Percentiles rank a stretch among this genome's conserved stretches.
Evolutionary conservation across 2,329 filamentous ascomycete genomes (phyloP).

Genomic region (Xylaria sp.): DNA sequence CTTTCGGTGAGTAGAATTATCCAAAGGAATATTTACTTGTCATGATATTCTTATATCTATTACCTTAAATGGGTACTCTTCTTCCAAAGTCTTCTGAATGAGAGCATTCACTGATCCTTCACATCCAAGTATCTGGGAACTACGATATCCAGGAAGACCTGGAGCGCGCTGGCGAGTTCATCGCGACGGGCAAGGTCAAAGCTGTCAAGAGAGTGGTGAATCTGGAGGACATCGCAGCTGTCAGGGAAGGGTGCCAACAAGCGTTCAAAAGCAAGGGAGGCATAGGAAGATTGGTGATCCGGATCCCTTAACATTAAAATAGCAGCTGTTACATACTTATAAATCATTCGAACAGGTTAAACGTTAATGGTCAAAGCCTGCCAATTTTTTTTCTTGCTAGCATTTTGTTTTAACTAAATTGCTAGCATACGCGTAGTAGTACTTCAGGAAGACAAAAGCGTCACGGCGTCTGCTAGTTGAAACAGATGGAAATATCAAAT

Average conservation of each 20-base stretch:
- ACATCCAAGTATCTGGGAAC: constrained; percentile 48
- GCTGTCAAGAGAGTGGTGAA: constrained; percentile 49
- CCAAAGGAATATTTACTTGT: neutral
- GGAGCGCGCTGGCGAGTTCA: constrained; percentile 47
- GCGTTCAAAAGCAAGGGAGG: constrained; percentile 50
- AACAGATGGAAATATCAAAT: neutral
- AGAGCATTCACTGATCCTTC: neutral
- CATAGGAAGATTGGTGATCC: constrained; percentile 50
- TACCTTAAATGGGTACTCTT: too few species aligned
- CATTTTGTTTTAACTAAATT: neutral
- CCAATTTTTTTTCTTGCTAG: neutral
- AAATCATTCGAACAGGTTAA: neutral
- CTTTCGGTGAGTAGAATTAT: constrained; percentile 38
- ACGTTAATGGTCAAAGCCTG: neutral
- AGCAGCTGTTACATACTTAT: neutral
- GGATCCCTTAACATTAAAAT: constrained; percentile 36
- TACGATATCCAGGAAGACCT: constrained; percentile 48
- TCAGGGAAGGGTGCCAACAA: constrained; percentile 49
- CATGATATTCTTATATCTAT: neutral
- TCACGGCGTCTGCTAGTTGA: neutral
- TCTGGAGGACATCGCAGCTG: constrained; percentile 50
- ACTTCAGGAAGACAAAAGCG: neutral
- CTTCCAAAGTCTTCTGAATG: too few species aligned
- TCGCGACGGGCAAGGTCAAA: constrained; percentile 51
- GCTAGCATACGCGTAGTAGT: constrained; percentile 9